Evolutionary conservation across 2,329 filamentous ascomycete species (phyloP).

Genomic region (Peltaster fructicola): DNA sequence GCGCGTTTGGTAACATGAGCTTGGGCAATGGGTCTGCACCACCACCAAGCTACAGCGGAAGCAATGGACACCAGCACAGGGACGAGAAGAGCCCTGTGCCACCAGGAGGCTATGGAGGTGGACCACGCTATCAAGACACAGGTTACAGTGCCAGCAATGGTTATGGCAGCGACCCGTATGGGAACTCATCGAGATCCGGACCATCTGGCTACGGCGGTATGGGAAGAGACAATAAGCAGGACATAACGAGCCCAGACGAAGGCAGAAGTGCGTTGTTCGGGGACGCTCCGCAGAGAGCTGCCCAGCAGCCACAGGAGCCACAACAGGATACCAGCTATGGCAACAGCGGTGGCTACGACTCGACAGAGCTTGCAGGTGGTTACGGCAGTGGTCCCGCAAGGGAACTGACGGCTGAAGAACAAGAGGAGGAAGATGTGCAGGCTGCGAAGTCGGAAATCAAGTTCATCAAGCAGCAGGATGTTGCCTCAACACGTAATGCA

Average conservation of each 20-base stretch:
- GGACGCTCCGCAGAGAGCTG: slow-evolving; percentile 32
- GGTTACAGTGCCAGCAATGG: slow-evolving; percentile 26
- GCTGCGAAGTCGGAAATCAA: slow-evolving; percentile 58
- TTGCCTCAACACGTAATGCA: slow-evolving; percentile 53
- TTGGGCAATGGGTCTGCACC: slow-evolving; percentile 15
- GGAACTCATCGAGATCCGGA: slow-evolving; percentile 18
- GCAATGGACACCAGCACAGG: slow-evolving; percentile 14
- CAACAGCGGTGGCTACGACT: slow-evolving; percentile 15
- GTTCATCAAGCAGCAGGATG: slow-evolving; percentile 60
- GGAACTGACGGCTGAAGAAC: slow-evolving; percentile 65
- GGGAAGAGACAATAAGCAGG: slow-evolving; percentile 31
- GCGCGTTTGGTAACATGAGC: slow-evolving; percentile 15
- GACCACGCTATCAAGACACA: slow-evolving; percentile 8
- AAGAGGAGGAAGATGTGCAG: slow-evolving; percentile 56
- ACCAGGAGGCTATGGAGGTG: slow-evolving; percentile 26
- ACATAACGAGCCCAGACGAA: slow-evolving; percentile 32
- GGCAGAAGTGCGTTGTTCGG: slow-evolving; percentile 50
- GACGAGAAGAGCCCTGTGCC: slow-evolving; percentile 29
- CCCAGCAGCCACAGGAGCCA: slow-evolving; percentile 23
- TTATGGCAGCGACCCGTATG: slow-evolving; percentile 37
- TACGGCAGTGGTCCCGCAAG: slow-evolving; percentile 46
- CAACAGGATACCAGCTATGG: slow-evolving; percentile 14
- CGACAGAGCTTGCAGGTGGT: slow-evolving; percentile 13
- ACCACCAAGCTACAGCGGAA: slow-evolving; percentile 19
- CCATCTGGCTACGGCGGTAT: slow-evolving; percentile 39